Conservation (phyloP, 257 asterid species). For the Solanum pennellii region DNA sequence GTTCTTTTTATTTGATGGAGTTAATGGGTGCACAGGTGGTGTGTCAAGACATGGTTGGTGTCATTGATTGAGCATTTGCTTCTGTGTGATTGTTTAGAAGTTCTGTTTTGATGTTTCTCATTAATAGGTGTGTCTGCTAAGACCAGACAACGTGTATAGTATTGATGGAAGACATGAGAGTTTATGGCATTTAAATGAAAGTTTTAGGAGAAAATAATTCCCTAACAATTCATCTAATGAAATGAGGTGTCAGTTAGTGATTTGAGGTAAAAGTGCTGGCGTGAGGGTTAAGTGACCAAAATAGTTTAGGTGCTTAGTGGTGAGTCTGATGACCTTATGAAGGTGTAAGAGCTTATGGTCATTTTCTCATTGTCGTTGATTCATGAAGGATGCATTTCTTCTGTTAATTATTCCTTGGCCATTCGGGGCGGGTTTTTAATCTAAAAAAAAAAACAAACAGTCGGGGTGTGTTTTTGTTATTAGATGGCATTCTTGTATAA, state of each 20-base stretch:
- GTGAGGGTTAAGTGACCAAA: neutral
- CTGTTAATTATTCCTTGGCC: neutral
- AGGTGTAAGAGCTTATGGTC: neutral
- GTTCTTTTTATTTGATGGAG: neutral
- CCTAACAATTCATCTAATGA: neutral
- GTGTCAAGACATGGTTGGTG: neutral
- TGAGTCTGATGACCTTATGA: neutral
- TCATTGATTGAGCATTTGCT: neutral
- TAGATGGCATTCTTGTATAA: neutral
- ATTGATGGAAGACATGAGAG: neutral
- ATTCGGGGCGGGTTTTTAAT: neutral
- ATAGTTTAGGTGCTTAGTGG: neutral
- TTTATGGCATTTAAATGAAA: neutral
- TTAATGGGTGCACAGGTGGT: neutral
- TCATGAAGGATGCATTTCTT: neutral
- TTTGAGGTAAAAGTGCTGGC: neutral
- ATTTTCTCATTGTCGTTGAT: neutral
- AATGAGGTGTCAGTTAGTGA: neutral
- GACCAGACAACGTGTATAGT: neutral
- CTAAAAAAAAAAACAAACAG: neutral
- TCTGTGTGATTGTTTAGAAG: neutral
- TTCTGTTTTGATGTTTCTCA: neutral
- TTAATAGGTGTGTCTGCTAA: neutral
- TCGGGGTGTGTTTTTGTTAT: neutral
- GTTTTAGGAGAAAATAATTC: neutral